phyloP scores from a whole-genome alignment of 441 rosid species.

The Erodium chrysanthum region DNA sequence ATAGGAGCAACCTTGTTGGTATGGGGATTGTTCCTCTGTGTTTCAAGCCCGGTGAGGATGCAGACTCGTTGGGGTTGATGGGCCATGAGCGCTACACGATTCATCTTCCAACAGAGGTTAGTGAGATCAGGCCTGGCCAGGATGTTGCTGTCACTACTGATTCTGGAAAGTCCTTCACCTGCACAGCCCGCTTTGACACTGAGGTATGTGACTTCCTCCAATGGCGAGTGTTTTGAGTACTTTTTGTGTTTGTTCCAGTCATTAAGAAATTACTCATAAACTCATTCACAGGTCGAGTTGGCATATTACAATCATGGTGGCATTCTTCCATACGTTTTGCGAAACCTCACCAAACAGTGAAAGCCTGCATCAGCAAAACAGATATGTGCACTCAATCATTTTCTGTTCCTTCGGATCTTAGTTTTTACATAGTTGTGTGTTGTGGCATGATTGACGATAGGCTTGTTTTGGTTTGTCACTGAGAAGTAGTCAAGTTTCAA shows the following conservation, averaged over 20 bases:
- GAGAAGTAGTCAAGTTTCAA: too few relatives aligned
- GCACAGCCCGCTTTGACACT: conserved; percentile 41
- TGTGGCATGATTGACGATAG: too few relatives aligned
- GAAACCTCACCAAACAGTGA: conserved; percentile 36
- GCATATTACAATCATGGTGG: conserved; percentile 55
- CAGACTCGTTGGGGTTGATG: conserved; percentile 35
- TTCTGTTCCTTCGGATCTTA: background rate
- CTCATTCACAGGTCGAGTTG: conserved; percentile 36
- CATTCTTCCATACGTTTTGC: conserved; percentile 40
- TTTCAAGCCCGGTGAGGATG: conserved; percentile 45
- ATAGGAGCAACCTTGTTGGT: conserved; percentile 45
- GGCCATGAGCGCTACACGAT: conserved; percentile 48
- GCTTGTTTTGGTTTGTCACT: too few relatives aligned
- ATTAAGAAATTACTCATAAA: background rate
- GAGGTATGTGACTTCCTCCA: conserved; percentile 25
- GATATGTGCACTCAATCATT: background rate
- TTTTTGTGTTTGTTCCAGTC: background rate
- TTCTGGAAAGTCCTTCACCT: conserved; percentile 40
- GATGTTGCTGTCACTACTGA: conserved; percentile 37
- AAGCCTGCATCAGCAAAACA: background rate
- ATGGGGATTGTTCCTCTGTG: conserved; percentile 50
- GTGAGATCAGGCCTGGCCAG: conserved; percentile 47
- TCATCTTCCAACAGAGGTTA: conserved; percentile 36
- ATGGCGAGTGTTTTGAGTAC: background rate
- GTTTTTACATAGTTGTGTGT: background rate